Conservation (phyloP, 352 stramenopile species). For the Aphanomyces stellatus region DNA sequence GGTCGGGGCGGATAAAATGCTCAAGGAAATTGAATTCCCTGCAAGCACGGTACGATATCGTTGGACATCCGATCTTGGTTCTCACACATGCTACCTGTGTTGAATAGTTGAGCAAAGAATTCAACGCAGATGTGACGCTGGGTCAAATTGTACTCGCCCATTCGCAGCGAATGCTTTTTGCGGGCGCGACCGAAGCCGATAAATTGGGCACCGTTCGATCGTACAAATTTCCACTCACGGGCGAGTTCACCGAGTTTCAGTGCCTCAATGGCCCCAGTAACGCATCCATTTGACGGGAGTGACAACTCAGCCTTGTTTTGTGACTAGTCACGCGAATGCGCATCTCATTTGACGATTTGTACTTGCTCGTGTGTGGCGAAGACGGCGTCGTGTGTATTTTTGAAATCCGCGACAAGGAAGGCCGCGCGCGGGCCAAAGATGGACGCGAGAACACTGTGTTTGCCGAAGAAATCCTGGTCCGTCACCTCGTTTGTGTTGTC, state of each 20-base stretch:
- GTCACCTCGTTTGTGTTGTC: not conserved
- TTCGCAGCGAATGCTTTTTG: constrained; percentile 86
- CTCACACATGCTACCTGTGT: constrained; percentile 2
- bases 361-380: constrained; percentile 83
- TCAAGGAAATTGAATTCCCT: constrained; percentile 87
- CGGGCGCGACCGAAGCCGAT: constrained; percentile 59
- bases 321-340: constrained; percentile 60
- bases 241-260: constrained; percentile 84
- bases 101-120: constrained; percentile 65
- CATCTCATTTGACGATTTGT: constrained; percentile 82
- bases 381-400: constrained; percentile 83
- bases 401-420: constrained; percentile 83
- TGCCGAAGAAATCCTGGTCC: constrained; percentile 82
- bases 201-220: constrained; percentile 65
- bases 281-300: not conserved
- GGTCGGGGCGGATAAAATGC: constrained; percentile 80
- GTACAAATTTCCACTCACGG: constrained; percentile 88
- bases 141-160: constrained; percentile 80
- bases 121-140: constrained; percentile 68
- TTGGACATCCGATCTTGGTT: not conserved
- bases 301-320: no score
- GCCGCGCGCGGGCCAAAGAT: constrained; percentile 40
- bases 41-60: constrained; percentile 24
- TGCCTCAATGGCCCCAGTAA: constrained; percentile 46
- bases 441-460: constrained; percentile 29